These are phyloP conservation scores for Ophiocordyceps camponoti-saundersi DNA, from an alignment of 2,329 filamentous ascomycete species.

Conservation along the genomic window DNA sequence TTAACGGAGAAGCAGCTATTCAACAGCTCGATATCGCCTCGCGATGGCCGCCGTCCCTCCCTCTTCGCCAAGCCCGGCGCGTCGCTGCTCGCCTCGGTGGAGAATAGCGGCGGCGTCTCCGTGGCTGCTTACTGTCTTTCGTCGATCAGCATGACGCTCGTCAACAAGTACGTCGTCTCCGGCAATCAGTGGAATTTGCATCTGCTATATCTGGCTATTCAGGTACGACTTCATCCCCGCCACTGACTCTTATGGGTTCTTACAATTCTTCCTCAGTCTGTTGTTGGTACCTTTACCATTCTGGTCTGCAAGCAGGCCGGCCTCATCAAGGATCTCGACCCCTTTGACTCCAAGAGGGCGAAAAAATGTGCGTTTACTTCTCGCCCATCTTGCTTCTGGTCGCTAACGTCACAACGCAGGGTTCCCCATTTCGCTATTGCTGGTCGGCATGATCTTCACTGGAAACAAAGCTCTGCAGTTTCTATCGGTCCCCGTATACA, in stretches of 20 bases:
- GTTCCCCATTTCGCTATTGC: constrained; percentile 89
- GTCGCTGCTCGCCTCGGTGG: constrained; percentile 27
- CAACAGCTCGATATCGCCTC: constrained; percentile 12
- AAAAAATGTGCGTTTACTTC: constrained; percentile 56
- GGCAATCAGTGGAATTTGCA: constrained; percentile 87
- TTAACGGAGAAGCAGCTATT: constrained; percentile 34
- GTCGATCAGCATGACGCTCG: constrained; percentile 99
- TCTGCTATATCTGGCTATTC: constrained; percentile 83
- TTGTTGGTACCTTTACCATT: constrained; percentile 79
- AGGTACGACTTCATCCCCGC: constrained; percentile 41
- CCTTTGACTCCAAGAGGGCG: constrained; percentile 75
- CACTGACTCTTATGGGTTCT: neutral
- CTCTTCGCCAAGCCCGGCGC: constrained; percentile 4
- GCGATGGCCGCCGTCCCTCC: constrained; percentile 1
- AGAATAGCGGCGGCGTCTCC: constrained; percentile 64
- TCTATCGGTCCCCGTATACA: constrained; percentile 95
- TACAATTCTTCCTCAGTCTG: constrained; percentile 37
- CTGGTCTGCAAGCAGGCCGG: constrained; percentile 64
- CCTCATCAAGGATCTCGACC: constrained; percentile 65
- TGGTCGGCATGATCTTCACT: constrained; percentile 99
- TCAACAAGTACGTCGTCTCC: constrained; percentile 96
- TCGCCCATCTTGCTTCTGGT: neutral
- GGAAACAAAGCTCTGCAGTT: constrained; percentile 90
- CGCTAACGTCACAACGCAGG: constrained; percentile 29
- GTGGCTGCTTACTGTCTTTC: constrained; percentile 84